Conservation (phyloP, 129 eudicot genomes). For the sunflower (Helianthus annuus) region HanXRQr2.0-SUNRISE NC_035449.2:134343169-134343668, state of each 20-base stretch:
- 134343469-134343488: conserved; percentile 49
- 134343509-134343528: neutral
- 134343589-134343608: neutral
- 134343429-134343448: conserved; percentile 46
- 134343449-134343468: conserved; percentile 89
- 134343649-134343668: neutral
- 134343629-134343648: neutral
- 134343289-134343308: conserved; percentile 79
- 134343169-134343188: conserved; percentile 21
- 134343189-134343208: conserved; percentile 20
- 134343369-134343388: neutral
- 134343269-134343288: conserved; percentile 37
- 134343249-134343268: conserved; percentile 18
- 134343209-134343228: conserved; percentile 15
- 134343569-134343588: neutral
- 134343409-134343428: neutral
- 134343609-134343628: neutral
- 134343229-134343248: neutral
- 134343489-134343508: neutral
- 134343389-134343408: neutral
- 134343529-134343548: too few species aligned
- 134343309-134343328: conserved; percentile 86
- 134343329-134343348: conserved; percentile 98
- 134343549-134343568: neutral
- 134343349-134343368: conserved; percentile 37